phyloP scores from a whole-genome alignment of 306 rosid genomes.

The Abrus pulchellus region DNA sequence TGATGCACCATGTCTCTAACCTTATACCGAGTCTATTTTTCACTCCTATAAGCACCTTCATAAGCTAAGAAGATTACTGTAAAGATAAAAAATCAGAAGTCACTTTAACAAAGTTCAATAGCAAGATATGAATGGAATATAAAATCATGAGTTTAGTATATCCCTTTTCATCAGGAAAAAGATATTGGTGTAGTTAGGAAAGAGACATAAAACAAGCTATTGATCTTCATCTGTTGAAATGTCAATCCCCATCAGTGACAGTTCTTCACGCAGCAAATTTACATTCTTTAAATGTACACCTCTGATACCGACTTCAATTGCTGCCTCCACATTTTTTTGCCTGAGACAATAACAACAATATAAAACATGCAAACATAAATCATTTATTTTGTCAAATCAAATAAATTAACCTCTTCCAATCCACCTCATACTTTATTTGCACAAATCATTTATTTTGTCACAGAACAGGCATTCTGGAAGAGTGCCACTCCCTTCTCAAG shows the following conservation, averaged over 20 bases:
- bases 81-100: background rate
- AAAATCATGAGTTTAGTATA: conserved; percentile 37
- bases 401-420: conserved; percentile 20
- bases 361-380: conserved; percentile 17
- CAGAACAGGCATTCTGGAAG: conserved; percentile 31
- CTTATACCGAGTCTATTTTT: background rate
- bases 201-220: conserved; percentile 33
- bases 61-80: background rate
- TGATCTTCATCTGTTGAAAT: conserved; percentile 52
- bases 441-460: conserved; percentile 2
- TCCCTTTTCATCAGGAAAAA: conserved; percentile 16
- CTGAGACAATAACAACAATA: conserved; percentile 51
- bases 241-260: conserved; percentile 65
- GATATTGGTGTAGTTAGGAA: conserved; percentile 21
- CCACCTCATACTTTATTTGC: background rate
- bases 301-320: conserved; percentile 73
- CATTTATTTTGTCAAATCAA: conserved; percentile 7
- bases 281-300: conserved; percentile 80
- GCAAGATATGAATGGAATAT: conserved; percentile 45
- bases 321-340: conserved; percentile 77
- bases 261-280: conserved; percentile 63
- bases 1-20: conserved; percentile 27
- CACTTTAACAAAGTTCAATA: conserved; percentile 21
- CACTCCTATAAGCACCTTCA: conserved; percentile 15
- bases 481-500: conserved; percentile 4